phyloP scores from a whole-genome alignment of 192 early-diverging fungal genomes.

The Backusella sp. region DNA sequence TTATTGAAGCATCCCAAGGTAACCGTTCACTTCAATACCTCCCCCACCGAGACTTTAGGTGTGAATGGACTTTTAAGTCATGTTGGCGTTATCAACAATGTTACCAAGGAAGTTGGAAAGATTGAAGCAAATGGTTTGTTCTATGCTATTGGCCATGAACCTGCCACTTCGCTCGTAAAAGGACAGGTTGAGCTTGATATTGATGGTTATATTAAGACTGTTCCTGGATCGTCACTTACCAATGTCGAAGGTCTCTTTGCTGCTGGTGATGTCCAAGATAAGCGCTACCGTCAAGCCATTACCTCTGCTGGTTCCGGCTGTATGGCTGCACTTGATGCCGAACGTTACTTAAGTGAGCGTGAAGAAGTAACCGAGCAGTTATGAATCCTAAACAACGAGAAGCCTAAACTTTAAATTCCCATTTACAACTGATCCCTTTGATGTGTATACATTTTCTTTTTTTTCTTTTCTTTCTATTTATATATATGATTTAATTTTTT shows the following conservation, averaged over 20 bases:
- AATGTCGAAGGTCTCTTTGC: slow-evolving; percentile 94
- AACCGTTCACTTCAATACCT: slow-evolving; percentile 86
- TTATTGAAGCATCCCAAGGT: slow-evolving; percentile 84
- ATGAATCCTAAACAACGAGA: slow-evolving; percentile 7
- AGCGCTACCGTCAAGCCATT: slow-evolving; percentile 94
- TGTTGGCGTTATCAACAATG: slow-evolving; percentile 76
- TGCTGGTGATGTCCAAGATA: slow-evolving; percentile 96
- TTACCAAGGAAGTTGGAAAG: slow-evolving; percentile 61
- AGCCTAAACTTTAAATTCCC: slow-evolving; percentile 6
- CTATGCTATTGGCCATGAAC: slow-evolving; percentile 96
- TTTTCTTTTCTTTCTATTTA: not conserved
- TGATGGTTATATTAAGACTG: slow-evolving; percentile 84
- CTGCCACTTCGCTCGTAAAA: slow-evolving; percentile 75
- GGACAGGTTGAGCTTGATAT: slow-evolving; percentile 81
- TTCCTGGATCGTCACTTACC: slow-evolving; percentile 79
- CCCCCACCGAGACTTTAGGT: slow-evolving; percentile 84
- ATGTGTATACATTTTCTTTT: not conserved
- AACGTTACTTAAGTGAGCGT: slow-evolving; percentile 86
- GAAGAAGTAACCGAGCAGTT: not conserved
- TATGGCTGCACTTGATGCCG: slow-evolving; percentile 96
- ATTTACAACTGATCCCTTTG: not conserved
- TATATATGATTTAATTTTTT: not conserved
- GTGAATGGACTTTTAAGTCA: slow-evolving; percentile 72
- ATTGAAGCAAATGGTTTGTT: slow-evolving; percentile 89
- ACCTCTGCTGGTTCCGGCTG: slow-evolving; percentile 96